Evolutionary conservation across 169 alveolate species (phyloP), one percentile per base, ranked within the genome.

Genomic region (Fabrea salina): DNA sequence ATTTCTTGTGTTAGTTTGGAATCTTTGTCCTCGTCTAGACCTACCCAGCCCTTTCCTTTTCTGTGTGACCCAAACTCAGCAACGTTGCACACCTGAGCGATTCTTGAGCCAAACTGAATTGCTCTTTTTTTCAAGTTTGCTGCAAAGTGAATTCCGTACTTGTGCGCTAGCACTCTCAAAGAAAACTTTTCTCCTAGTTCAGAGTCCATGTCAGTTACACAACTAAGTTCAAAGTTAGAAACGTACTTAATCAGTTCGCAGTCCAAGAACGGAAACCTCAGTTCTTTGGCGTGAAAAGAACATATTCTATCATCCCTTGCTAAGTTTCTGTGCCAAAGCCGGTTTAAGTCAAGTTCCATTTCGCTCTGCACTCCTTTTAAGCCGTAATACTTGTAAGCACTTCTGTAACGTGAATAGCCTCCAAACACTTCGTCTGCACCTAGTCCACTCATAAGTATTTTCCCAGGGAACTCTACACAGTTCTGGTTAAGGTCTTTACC

Each of bases 401-500:
- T 88, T 57, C 81, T 87, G 82, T 94, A 94, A 44, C 98, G 75
- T 8, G 96, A 92, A 83, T 96, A 96, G 4, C 98, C 98, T 33
- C 96, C 97, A 54, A 96, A 91, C 25, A 94, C 89, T 70, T 96
- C 98, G 87, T 96, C 98, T 5, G 98, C 98, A 7, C 98, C 98
- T 78, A 92, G 82, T 4, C 98, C 98, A 74, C 94, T 88, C 4
- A 95, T 59, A 30, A 95, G 58, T 41, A 95, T 93, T 80, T 90
- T 87, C 11, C 92, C 91, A 4, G 82, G 79, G 5, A 88, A 81
- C 25, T 43, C 44, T 13, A 71, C 32, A 43, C 47, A 72, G 27
- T 35, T 54, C 0, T 57, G 75, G 22, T 70, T 83, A 27, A 76
- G 53, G 40, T 85, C 82, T 32, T 54, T 70, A 22, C 95, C 92